Conservation (phyloP, 2,329 filamentous ascomycete species). For the Neospermospora avenae region DNA sequence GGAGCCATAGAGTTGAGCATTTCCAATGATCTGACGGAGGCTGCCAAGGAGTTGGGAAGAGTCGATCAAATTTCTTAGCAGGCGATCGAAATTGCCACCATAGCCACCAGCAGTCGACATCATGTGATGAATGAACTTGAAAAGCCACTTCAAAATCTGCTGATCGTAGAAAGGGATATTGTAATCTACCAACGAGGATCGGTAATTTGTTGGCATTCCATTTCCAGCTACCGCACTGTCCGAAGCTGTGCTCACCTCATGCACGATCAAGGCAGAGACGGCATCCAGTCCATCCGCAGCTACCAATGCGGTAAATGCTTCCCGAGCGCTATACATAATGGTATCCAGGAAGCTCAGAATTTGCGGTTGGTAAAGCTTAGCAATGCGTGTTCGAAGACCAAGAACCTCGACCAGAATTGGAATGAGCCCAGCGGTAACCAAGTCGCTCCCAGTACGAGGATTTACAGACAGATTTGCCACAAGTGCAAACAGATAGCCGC, state of each 20-base stretch:
- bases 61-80: conserved; percentile 90
- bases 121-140: conserved; percentile 95
- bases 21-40: conserved; percentile 76
- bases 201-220: conserved; percentile 69
- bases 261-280: conserved; percentile 82
- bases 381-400: conserved; percentile 74
- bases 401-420: conserved; percentile 88
- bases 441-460: conserved; percentile 72
- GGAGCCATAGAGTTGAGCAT: conserved; percentile 78
- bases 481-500: conserved; percentile 83
- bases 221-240: conserved; percentile 63
- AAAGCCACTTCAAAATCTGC: conserved; percentile 86
- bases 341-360: conserved; percentile 85
- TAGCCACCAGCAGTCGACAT: conserved; percentile 72
- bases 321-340: conserved; percentile 79
- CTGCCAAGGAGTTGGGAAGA: conserved; percentile 79
- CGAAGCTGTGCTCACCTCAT: conserved; percentile 70
- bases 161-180: conserved; percentile 90
- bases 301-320: conserved; percentile 80
- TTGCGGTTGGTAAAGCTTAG: conserved; percentile 78
- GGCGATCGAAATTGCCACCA: conserved; percentile 80
- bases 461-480: conserved; percentile 76
- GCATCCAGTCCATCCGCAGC: conserved; percentile 80
- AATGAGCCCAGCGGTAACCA: conserved; percentile 86
- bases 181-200: conserved; percentile 85